Evolutionary conservation across 805 yeast genomes (phyloP).

Genomic region (Spencermartinsiella europaea): DNA sequence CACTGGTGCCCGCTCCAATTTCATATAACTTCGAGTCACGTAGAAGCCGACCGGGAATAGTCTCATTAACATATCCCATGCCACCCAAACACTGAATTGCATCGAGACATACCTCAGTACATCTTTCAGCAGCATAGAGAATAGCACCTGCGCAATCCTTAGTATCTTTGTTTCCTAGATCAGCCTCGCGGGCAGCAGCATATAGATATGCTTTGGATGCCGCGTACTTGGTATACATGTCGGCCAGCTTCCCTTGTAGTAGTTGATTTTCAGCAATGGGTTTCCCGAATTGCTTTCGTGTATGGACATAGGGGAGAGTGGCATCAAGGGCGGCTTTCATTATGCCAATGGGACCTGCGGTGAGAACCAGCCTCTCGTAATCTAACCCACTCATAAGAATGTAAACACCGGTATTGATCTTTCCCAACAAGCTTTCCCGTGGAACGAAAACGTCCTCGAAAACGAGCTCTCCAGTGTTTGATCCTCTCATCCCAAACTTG

Average conservation of each 20-base stretch:
- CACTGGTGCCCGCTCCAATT: slow-evolving; percentile 32
- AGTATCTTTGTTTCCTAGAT: slow-evolving; percentile 24
- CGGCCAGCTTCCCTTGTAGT: slow-evolving; percentile 32
- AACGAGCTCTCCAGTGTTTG: slow-evolving; percentile 32
- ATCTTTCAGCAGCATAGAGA: slow-evolving; percentile 32
- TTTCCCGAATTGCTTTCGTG: slow-evolving; percentile 29
- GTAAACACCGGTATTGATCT: slow-evolving; percentile 28
- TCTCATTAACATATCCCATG: slow-evolving; percentile 32
- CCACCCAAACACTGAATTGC: slow-evolving; percentile 33
- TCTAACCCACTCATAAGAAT: slow-evolving; percentile 31
- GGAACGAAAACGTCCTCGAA: slow-evolving; percentile 32
- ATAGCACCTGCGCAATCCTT: slow-evolving; percentile 33
- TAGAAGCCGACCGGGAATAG: slow-evolving; percentile 29
- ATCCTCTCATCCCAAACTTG: slow-evolving; percentile 33
- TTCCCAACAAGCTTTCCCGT: slow-evolving; percentile 29
- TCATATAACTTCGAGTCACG: slow-evolving; percentile 32
- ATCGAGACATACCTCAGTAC: slow-evolving; percentile 30
- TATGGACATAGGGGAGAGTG: slow-evolving; percentile 30
- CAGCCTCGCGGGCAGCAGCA: slow-evolving; percentile 26
- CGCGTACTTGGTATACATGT: slow-evolving; percentile 32
- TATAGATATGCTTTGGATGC: slow-evolving; percentile 29
- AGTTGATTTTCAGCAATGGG: slow-evolving; percentile 31
- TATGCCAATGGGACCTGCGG: slow-evolving; percentile 31
- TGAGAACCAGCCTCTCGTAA: slow-evolving; percentile 28
- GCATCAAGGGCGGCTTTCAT: slow-evolving; percentile 32